These are phyloP conservation scores for Papiliotrema laurentii DNA, from an alignment of 1,284 basidiomycete genomes.

Conservation along the genomic window DNA sequence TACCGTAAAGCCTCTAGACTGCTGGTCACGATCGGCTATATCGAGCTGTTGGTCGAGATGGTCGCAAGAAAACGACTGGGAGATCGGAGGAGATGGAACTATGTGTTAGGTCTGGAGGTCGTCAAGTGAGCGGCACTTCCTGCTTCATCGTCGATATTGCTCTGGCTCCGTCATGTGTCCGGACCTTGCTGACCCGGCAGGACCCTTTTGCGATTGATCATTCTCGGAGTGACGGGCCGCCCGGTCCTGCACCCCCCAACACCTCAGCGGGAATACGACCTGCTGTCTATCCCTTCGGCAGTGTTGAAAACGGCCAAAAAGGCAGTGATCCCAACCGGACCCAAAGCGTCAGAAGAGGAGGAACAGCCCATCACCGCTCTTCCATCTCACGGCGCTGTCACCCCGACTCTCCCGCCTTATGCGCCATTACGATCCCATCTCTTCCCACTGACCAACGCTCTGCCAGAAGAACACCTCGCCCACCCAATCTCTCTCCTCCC, in stretches of 20 bases:
- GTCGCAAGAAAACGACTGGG: conserved; percentile 59
- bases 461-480: conserved; percentile 35
- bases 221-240: conserved; percentile 67
- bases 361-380: conserved; percentile 50
- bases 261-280: conserved; percentile 80
- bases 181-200: conserved; percentile 49
- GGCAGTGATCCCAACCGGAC: conserved; percentile 42
- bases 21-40: conserved; percentile 69
- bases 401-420: conserved; percentile 48
- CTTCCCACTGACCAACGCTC: conserved; percentile 27
- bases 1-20: conserved; percentile 73
- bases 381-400: conserved; percentile 6
- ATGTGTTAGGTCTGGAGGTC: conserved; percentile 66
- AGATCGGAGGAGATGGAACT: conserved; percentile 61
- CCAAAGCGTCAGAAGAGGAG: conserved; percentile 49
- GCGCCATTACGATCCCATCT: conserved; percentile 55
- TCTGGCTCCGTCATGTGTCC: background rate
- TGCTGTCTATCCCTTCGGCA: conserved; percentile 55
- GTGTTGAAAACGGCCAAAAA: conserved; percentile 11
- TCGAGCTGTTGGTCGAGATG: conserved; percentile 83
- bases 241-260: conserved; percentile 70
- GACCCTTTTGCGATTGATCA: conserved; percentile 62
- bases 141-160: background rate
- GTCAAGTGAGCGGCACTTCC: conserved; percentile 61
- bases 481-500: conserved; percentile 38